Percentiles rank a stretch among this genome's conserved stretches.
Conservation (phyloP, 352 stramenopile species). For the Aphanomyces stellatus region DNA sequence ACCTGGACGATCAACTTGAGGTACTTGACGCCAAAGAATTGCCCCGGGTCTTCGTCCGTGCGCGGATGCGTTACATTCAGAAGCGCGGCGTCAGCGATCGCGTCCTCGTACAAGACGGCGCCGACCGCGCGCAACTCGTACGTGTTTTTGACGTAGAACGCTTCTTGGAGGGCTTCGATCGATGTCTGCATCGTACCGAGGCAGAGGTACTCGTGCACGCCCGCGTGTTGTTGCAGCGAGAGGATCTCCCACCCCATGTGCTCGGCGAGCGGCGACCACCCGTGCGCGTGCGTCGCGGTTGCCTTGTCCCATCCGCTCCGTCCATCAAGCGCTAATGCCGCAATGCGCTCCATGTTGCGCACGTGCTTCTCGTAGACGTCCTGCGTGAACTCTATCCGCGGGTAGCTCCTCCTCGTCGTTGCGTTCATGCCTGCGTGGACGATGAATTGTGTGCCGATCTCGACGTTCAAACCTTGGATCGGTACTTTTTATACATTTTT, state of each 20-base stretch:
- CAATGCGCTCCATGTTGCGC: slow-evolving; percentile 16
- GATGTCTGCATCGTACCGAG: slow-evolving; percentile 9
- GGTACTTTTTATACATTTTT: too few relatives aligned
- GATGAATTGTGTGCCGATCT: too few relatives aligned
- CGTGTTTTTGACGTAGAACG: slow-evolving; percentile 20
- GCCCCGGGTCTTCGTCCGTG: slow-evolving; percentile 1
- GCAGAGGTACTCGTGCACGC: slow-evolving; percentile 15
- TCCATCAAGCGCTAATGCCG: not conserved
- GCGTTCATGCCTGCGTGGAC: too few relatives aligned
- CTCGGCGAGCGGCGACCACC: not conserved
- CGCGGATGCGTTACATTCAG: slow-evolving; percentile 17
- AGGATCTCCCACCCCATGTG: slow-evolving; percentile 12
- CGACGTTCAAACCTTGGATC: too few relatives aligned
- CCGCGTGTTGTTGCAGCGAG: not conserved
- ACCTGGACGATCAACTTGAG: slow-evolving; percentile 12
- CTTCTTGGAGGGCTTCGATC: slow-evolving; percentile 9
- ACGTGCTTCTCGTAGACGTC: slow-evolving; percentile 20
- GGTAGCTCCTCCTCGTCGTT: slow-evolving; percentile 9
- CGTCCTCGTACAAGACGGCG: slow-evolving; percentile 15
- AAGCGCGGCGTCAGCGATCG: slow-evolving; percentile 4
- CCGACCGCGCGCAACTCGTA: slow-evolving; percentile 8
- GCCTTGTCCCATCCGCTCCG: slow-evolving; percentile 4
- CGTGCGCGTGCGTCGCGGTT: not conserved
- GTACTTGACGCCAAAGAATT: slow-evolving; percentile 20
- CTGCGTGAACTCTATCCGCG: slow-evolving; percentile 16